Base-by-base conservation (phyloP, 176 grass and related monocot genomes). In the Thinopyrum elongatum region DNA sequence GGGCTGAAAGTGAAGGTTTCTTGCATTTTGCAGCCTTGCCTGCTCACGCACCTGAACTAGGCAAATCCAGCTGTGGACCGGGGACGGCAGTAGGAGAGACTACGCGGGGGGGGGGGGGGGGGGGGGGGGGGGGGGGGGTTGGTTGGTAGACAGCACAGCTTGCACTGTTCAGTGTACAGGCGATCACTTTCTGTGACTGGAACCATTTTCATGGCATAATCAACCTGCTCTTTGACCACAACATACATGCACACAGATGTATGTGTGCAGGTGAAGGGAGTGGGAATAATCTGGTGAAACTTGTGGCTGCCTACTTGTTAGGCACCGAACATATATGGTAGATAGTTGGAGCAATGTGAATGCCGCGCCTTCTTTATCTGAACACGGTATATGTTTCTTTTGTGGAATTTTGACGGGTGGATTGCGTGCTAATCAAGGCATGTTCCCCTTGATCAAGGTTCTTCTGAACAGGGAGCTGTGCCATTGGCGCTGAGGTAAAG, bases 381-480 rank as follows among this genome's bases (percentile, higher is more conserved):
- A 41, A 41, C 39, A 41, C 39, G 39, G 39, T 41, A 47, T 62
- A 9, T 81, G 49, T 46, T 70, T 29, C 77, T 67, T 13, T 49
- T 19, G 1, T 76, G 81, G 81, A 87, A 75, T 76, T 91, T 71
- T 62, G 49, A 76, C 51, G 38, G 67, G 39, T 65, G 85, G 28
- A 88, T 88, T 22, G 77, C 69, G 76, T 88, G 85, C 23, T 87
- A 81, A 88, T 84, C 85, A 70, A 79, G 19, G 25, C 73, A 80
- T 80, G 75, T n/a, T 55, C 28, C 41, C 23, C 55, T 58, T 58
- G 55, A 58, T 57, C 28, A 59, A 70, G 85, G 67, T 87, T 87
- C 81, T 80, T 47, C 70, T 80, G n/a, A 47, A 76, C 68, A 84
- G 76, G 68, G 78, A 51, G 63, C 4, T 82, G 78, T 41, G 31